These are phyloP conservation scores for Chaetomium tenue DNA, from an alignment of 495 filamentous ascomycete species.

Conservation along the genomic window DNA sequence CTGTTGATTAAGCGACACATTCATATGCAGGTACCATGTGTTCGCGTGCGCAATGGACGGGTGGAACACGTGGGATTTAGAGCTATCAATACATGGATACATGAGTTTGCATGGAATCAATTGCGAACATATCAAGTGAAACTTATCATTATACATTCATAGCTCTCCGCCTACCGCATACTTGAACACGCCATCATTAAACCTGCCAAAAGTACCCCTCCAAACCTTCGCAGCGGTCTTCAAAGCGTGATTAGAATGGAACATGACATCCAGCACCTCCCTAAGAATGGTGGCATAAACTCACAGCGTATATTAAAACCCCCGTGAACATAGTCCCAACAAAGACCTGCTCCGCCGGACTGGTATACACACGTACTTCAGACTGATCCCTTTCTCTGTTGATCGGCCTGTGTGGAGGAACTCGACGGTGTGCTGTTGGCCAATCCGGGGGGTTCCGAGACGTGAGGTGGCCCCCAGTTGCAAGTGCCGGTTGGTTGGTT, in stretches of 20 bases:
- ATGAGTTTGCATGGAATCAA: background rate
- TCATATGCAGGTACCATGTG: background rate
- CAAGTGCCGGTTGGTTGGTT: background rate
- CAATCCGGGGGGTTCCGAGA: constrained; percentile 4
- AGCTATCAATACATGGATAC: background rate
- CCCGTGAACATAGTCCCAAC: constrained; percentile 13
- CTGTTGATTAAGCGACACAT: background rate
- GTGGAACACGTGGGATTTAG: background rate
- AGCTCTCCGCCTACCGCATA: constrained; percentile 7
- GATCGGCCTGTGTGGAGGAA: constrained; percentile 1
- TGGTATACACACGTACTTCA: constrained; percentile 2
- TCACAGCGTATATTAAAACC: background rate
- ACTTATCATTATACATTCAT: background rate
- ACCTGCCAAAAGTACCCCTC: constrained; percentile 1
- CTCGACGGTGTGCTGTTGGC: constrained; percentile 3
- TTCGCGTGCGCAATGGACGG: too few relatives aligned
- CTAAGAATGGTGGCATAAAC: background rate
- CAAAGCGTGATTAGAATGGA: background rate
- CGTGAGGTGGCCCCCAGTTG: background rate
- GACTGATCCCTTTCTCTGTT: constrained; percentile 4
- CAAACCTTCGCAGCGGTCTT: constrained; percentile 5
- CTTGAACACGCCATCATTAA: constrained; percentile 2
- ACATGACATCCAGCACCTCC: too few relatives aligned
- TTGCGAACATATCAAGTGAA: background rate
- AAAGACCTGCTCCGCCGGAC: background rate